Conservation (phyloP, 805 yeast genomes). For the Kuraishia ogatae region DNA sequence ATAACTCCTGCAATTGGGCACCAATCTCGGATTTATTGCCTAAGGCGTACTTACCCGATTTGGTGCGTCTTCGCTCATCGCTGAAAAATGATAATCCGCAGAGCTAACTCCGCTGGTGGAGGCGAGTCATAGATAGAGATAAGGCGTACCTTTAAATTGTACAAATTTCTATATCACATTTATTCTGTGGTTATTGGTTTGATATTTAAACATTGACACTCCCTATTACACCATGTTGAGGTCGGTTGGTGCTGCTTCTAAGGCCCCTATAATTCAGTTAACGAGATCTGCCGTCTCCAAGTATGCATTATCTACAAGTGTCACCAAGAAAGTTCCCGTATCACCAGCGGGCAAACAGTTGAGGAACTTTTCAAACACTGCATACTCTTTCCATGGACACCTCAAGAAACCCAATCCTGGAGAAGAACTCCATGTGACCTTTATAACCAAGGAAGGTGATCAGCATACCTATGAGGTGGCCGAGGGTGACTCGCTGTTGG, state of each 20-base stretch:
- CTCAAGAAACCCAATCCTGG: conserved; percentile 87
- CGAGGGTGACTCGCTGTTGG: conserved; percentile 86
- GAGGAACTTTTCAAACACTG: conserved; percentile 7
- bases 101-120: not conserved
- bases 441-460: conserved; percentile 84
- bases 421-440: conserved; percentile 81
- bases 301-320: not conserved
- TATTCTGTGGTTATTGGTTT: too few species aligned
- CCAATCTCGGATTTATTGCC: not conserved
- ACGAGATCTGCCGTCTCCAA: not conserved
- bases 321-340: not conserved
- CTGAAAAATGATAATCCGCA: not conserved
- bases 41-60: not conserved
- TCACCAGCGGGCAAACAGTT: not conserved
- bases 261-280: not conserved
- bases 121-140: not conserved
- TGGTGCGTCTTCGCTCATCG: not conserved
- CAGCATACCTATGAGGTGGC: conserved; percentile 79
- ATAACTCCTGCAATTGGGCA: not conserved
- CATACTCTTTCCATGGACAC: conserved; percentile 59
- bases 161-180: too few species aligned
- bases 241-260: not conserved
- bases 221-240: not conserved
- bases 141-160: too few species aligned
- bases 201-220: too few species aligned